phyloP scores from a whole-genome alignment of 2,329 filamentous ascomycete genomes.

The Xylariaceae sp. region DNA sequence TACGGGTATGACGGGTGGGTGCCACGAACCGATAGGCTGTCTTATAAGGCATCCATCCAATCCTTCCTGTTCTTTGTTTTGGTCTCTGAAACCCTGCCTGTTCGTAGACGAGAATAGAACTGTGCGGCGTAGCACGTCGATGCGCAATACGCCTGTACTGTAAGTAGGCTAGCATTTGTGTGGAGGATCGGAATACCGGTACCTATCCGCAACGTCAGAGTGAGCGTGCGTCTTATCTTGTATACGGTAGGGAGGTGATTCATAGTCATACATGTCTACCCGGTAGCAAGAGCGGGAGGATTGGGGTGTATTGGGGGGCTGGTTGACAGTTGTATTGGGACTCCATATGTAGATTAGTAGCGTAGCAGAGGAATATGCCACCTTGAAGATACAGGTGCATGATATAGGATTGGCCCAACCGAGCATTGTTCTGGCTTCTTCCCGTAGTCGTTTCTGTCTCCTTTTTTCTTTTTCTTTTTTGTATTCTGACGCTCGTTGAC shows the following conservation, averaged over 20 bases:
- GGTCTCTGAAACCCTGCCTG: not conserved
- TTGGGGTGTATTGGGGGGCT: conserved; percentile 1
- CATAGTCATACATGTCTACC: too few relatives aligned
- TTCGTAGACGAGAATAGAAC: not conserved
- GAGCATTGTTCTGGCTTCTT: conserved; percentile 4
- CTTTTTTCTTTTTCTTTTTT: not conserved
- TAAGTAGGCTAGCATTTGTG: not conserved
- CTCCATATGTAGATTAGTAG: not conserved
- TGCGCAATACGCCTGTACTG: not conserved
- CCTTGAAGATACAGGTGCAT: too few relatives aligned
- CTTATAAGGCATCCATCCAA: not conserved
- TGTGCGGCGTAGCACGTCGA: not conserved
- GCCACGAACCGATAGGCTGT: too few relatives aligned
- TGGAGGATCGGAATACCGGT: not conserved
- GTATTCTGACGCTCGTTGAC: not conserved
- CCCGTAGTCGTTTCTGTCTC: not conserved
- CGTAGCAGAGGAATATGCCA: not conserved
- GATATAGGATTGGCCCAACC: not conserved
- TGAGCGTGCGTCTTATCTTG: too few relatives aligned
- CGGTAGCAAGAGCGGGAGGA: too few relatives aligned
- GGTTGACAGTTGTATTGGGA: too few relatives aligned
- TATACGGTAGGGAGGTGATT: not conserved
- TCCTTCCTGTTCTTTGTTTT: not conserved
- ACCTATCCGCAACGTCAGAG: too few relatives aligned
- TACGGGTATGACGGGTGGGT: too few relatives aligned